These are phyloP conservation scores for Vaccinium macrocarpon DNA, from an alignment of 148 eudicot genomes.

Conservation along the genomic window DNA sequence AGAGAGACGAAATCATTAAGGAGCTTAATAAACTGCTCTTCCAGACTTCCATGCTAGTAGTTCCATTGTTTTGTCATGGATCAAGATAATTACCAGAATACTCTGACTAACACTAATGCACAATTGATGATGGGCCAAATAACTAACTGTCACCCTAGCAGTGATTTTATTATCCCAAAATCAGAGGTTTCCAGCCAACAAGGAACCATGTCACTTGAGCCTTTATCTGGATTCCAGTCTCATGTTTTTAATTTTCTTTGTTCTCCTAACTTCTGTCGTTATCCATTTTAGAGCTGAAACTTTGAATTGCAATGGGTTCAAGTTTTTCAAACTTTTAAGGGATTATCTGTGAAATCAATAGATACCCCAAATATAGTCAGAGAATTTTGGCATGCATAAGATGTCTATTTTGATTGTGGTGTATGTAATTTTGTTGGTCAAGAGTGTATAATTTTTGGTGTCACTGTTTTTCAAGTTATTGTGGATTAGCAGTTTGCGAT, in stretches of 20 bases:
- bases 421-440: background rate
- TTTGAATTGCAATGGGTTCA: background rate
- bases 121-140: too few relatives aligned
- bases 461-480: too few relatives aligned
- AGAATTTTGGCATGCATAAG: background rate
- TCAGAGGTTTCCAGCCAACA: background rate
- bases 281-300: background rate
- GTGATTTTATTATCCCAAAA: background rate
- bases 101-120: too few relatives aligned
- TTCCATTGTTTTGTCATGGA: too few relatives aligned
- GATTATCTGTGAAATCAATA: background rate
- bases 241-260: background rate
- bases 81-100: too few relatives aligned
- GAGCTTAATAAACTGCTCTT: too few relatives aligned
- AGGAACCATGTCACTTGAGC: background rate
- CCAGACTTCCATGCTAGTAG: too few relatives aligned
- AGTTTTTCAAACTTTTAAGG: background rate
- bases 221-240: background rate
- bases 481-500: too few relatives aligned
- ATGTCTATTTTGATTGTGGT: background rate
- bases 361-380: background rate
- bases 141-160: background rate
- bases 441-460: background rate
- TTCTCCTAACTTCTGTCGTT: background rate
- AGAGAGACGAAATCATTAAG: background rate